These are phyloP conservation scores for Metschnikowia rubicola DNA, from an alignment of 805 yeast species.

Conservation along the genomic window DNA sequence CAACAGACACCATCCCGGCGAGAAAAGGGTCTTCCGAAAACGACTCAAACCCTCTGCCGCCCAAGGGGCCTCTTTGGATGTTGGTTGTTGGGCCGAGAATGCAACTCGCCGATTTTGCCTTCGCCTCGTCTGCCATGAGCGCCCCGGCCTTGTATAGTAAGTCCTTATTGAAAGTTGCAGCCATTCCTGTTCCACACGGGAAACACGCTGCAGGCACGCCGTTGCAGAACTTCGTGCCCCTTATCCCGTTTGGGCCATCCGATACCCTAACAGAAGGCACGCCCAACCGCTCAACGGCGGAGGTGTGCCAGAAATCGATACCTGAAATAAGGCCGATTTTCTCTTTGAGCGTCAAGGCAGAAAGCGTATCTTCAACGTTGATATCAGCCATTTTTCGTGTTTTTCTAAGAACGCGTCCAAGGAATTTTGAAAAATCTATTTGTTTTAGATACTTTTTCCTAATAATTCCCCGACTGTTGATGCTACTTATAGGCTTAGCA, in stretches of 20 bases:
- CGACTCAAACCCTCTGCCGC: constrained; percentile 34
- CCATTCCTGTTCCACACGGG: constrained; percentile 35
- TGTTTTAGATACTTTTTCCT: neutral
- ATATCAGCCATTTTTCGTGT: constrained; percentile 13
- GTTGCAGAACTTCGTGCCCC: constrained; percentile 30
- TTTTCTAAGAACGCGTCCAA: neutral
- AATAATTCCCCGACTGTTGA: too few relatives aligned
- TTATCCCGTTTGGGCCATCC: constrained; percentile 34
- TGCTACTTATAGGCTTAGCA: neutral
- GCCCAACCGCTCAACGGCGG: constrained; percentile 33
- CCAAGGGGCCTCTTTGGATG: constrained; percentile 33
- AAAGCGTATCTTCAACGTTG: constrained; percentile 23
- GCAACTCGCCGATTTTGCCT: constrained; percentile 28
- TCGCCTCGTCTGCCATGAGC: constrained; percentile 33
- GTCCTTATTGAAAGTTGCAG: constrained; percentile 28
- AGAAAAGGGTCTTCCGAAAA: constrained; percentile 33
- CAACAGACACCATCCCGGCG: constrained; percentile 25
- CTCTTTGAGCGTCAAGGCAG: constrained; percentile 25
- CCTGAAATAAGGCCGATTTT: constrained; percentile 37
- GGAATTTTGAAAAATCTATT: neutral
- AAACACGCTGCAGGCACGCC: constrained; percentile 31
- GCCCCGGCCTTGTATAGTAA: constrained; percentile 27
- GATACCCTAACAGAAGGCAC: constrained; percentile 45
- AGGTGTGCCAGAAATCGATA: constrained; percentile 51
- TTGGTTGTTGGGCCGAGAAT: constrained; percentile 33